Conservation (phyloP, 768 basidiomycete species). For the Mycena latifolia region DNA sequence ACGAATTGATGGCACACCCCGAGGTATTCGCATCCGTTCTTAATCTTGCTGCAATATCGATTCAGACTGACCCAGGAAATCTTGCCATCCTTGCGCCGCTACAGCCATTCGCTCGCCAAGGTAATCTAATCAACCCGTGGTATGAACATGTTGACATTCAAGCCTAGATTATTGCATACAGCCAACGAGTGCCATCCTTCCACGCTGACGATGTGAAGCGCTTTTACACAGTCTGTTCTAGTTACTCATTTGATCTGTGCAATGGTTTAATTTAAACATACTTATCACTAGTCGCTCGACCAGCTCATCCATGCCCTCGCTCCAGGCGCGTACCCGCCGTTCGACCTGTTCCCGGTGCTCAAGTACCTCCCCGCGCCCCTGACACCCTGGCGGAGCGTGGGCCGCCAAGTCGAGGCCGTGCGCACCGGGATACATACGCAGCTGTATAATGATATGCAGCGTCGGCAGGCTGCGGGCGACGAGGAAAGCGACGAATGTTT, state of each 20-base stretch:
- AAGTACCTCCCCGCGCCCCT: slow-evolving; percentile 13
- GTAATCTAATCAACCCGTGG: not conserved
- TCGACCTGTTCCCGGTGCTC: slow-evolving; percentile 5
- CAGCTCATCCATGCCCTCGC: not conserved
- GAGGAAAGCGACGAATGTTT: slow-evolving; percentile 14
- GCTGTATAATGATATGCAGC: not conserved
- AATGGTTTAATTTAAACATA: not conserved
- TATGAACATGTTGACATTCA: not conserved
- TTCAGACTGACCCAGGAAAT: not conserved
- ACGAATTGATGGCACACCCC: slow-evolving; percentile 2
- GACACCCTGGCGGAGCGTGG: slow-evolving; percentile 2
- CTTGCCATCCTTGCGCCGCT: slow-evolving; percentile 5
- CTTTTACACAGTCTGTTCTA: slow-evolving; percentile 1
- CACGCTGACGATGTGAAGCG: too few relatives aligned
- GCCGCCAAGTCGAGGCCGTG: not conserved
- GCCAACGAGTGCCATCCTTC: slow-evolving; percentile 5
- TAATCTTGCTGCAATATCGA: not conserved
- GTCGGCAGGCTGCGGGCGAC: slow-evolving; percentile 8
- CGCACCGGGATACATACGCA: slow-evolving; percentile 1
- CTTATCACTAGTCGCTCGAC: slow-evolving; percentile 12
- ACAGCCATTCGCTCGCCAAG: slow-evolving; percentile 13
- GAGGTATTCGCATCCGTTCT: not conserved
- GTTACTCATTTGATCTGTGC: not conserved
- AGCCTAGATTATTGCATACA: slow-evolving; percentile 12
- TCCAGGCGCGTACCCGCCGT: slow-evolving; percentile 1